phyloP scores from a whole-genome alignment of 805 yeast species.

The Sugiyamaella marilandica region DNA sequence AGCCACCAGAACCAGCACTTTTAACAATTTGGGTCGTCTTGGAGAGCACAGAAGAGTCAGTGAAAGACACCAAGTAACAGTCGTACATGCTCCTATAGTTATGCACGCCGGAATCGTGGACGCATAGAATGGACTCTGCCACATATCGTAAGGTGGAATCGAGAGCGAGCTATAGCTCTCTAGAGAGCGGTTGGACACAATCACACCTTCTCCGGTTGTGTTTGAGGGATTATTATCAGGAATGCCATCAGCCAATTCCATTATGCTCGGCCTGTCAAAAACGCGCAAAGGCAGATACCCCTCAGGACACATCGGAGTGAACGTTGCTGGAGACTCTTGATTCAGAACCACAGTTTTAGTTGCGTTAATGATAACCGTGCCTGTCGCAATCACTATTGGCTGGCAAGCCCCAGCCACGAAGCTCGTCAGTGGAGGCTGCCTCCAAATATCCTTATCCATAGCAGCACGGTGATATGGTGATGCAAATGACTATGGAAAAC shows the following conservation, averaged over 20 bases:
- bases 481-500: too few species aligned
- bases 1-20: slow-evolving; percentile 7
- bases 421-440: slow-evolving; percentile 12
- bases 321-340: slow-evolving; percentile 5
- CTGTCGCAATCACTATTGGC: slow-evolving; percentile 12
- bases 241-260: slow-evolving; percentile 4
- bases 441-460: slow-evolving; percentile 12
- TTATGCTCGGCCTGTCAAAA: slow-evolving; percentile 3
- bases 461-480: too few species aligned
- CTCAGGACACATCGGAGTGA: slow-evolving; percentile 13
- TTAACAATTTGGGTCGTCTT: slow-evolving; percentile 15
- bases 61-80: slow-evolving; percentile 11
- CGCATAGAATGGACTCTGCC: slow-evolving; percentile 16
- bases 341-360: slow-evolving; percentile 11
- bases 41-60: slow-evolving; percentile 11
- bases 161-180: not conserved
- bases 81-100: slow-evolving; percentile 13
- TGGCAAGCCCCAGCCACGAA: slow-evolving; percentile 13
- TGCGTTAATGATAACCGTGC: slow-evolving; percentile 14
- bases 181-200: not conserved
- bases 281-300: slow-evolving; percentile 14
- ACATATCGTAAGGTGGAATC: slow-evolving; percentile 1
- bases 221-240: not conserved
- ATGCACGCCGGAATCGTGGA: slow-evolving; percentile 11
- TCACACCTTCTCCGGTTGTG: not conserved